phyloP scores from a whole-genome alignment of 75 land plant species.

The Selaginella tamariscina region DNA sequence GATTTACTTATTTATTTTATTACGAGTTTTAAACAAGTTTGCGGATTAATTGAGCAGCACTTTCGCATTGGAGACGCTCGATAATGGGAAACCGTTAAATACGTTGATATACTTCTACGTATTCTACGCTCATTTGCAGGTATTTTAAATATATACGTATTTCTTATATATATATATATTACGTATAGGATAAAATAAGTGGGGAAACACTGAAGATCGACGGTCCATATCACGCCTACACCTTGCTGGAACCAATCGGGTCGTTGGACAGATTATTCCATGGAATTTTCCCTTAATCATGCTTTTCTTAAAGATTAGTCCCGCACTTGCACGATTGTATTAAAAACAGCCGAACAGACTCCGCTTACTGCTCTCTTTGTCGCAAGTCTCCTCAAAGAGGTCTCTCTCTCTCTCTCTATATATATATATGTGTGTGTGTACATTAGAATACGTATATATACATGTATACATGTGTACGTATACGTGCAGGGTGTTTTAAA shows the following conservation, averaged over 20 bases:
- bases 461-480: slow-evolving; percentile 84
- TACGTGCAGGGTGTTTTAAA: slow-evolving; percentile 69
- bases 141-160: too few species aligned
- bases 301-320: slow-evolving; percentile 43
- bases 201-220: too few species aligned
- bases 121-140: slow-evolving; percentile 56
- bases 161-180: background rate
- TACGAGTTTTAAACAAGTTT: slow-evolving; percentile 40
- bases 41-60: slow-evolving; percentile 60
- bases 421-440: background rate
- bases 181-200: background rate
- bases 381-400: slow-evolving; percentile 47
- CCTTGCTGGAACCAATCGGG: too few species aligned
- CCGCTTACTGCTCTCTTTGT: slow-evolving; percentile 55
- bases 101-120: slow-evolving; percentile 17
- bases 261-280: too few species aligned
- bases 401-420: too few species aligned
- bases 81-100: slow-evolving; percentile 44
- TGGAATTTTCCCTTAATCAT: too few species aligned
- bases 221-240: slow-evolving; percentile 12
- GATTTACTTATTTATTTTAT: too few species aligned
- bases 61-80: slow-evolving; percentile 38
- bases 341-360: too few species aligned
- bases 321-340: slow-evolving; percentile 61
- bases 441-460: slow-evolving; percentile 18